Conservation (phyloP, 2,329 filamentous ascomycete species). For the Ascochyta viciae-villosae region DNA sequence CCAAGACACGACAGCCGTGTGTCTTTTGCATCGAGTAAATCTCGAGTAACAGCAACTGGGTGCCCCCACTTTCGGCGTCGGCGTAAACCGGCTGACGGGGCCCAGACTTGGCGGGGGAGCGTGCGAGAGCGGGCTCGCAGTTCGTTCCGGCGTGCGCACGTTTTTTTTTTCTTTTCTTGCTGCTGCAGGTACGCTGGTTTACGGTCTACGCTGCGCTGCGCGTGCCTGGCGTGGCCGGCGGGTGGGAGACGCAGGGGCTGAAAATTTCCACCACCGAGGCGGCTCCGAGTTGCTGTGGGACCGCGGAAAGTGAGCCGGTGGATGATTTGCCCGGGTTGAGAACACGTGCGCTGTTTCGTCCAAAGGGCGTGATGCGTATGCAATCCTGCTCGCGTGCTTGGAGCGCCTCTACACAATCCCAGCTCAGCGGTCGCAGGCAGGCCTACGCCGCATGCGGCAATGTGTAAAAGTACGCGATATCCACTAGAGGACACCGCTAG, state of each 20-base stretch:
- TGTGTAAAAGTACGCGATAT: not conserved
- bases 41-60: slow-evolving; percentile 8
- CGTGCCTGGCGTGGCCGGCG: too few species aligned
- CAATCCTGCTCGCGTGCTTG: slow-evolving; percentile 6
- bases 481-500: slow-evolving; percentile 9
- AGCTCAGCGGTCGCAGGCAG: not conserved
- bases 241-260: not conserved
- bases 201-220: not conserved
- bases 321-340: not conserved
- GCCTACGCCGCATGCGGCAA: slow-evolving; percentile 8
- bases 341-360: not conserved
- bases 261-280: slow-evolving; percentile 15
- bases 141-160: not conserved
- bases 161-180: not conserved
- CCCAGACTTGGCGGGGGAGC: not conserved
- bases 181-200: slow-evolving; percentile 10
- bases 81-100: slow-evolving; percentile 5
- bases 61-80: slow-evolving; percentile 8
- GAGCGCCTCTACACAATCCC: slow-evolving; percentile 6
- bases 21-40: slow-evolving; percentile 14
- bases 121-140: not conserved
- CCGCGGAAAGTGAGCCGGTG: not conserved
- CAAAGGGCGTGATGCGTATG: not conserved
- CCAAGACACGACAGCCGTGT: not conserved
- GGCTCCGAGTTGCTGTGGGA: slow-evolving; percentile 3